These are phyloP conservation scores for Prunus campanulata DNA, from an alignment of 306 rosid species.

Conservation along the genomic window DNA sequence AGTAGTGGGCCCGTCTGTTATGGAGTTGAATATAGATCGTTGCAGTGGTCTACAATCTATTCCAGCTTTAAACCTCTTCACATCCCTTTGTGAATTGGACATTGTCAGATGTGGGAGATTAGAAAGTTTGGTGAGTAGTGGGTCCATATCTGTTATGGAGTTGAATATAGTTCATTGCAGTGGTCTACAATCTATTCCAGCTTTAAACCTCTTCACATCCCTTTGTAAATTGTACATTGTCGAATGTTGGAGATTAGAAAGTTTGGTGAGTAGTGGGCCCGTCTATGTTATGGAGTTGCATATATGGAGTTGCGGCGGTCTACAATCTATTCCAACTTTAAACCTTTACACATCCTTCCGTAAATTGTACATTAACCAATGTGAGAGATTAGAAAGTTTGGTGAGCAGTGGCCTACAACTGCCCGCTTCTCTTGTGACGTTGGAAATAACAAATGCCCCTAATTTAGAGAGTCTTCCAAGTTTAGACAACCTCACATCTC, in stretches of 20 bases:
- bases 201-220: background rate
- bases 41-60: background rate
- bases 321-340: too few species aligned
- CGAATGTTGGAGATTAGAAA: rapidly evolving
- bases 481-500: too few species aligned
- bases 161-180: background rate
- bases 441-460: too few species aligned
- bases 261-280: too few species aligned
- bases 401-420: too few species aligned
- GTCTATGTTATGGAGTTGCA: too few species aligned
- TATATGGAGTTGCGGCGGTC: rapidly evolving
- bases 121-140: background rate
- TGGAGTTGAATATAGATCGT: too few species aligned
- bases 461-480: too few species aligned
- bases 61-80: background rate
- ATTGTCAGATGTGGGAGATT: too few species aligned
- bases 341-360: background rate
- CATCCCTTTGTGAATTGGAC: rapidly evolving
- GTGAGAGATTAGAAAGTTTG: background rate
- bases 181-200: background rate
- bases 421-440: too few species aligned
- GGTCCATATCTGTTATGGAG: background rate
- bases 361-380: rapidly evolving
- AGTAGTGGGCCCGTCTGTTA: too few species aligned
- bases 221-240: rapidly evolving